Evolutionary conservation across 1,139 yeast species (phyloP).

Genomic region (Neolecta irregularis): DNA sequence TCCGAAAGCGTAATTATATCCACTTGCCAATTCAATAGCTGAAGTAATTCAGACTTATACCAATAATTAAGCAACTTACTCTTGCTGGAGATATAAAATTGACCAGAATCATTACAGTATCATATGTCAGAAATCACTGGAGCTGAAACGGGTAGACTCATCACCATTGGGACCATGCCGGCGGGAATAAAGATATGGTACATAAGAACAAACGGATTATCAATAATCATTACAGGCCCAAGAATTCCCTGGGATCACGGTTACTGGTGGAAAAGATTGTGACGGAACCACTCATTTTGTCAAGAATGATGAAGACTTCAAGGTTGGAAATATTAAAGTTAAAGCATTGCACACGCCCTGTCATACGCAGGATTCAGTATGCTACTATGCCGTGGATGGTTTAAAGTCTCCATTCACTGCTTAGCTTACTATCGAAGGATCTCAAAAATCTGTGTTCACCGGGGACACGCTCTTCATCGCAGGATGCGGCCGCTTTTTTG

Average conservation of each 20-base stretch:
- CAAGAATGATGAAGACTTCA: slow-evolving; percentile 32
- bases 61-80: slow-evolving; percentile 28
- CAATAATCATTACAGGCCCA: slow-evolving; percentile 16
- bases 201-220: slow-evolving; percentile 1
- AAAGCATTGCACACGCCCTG: slow-evolving; percentile 91
- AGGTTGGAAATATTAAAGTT: slow-evolving; percentile 48
- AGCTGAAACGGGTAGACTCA: slow-evolving; percentile 37
- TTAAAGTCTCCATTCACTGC: slow-evolving; percentile 43
- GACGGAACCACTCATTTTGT: slow-evolving; percentile 58
- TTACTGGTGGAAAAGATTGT: slow-evolving; percentile 78
- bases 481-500: slow-evolving; percentile 95
- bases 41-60: slow-evolving; percentile 20
- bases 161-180: slow-evolving; percentile 89
- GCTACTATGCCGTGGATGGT: neutral
- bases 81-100: slow-evolving; percentile 30
- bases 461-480: slow-evolving; percentile 91
- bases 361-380: slow-evolving; percentile 78
- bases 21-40: neutral
- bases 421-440: slow-evolving; percentile 49
- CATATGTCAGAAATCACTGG: neutral
- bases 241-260: slow-evolving; percentile 39
- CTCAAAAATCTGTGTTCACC: slow-evolving; percentile 65
- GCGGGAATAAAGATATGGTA: slow-evolving; percentile 45
- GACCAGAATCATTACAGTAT: slow-evolving; percentile 53
- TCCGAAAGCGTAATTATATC: slow-evolving; percentile 38